Conservation (phyloP, 2,329 filamentous ascomycete genomes). For the Tympanopsis confertula region DNA sequence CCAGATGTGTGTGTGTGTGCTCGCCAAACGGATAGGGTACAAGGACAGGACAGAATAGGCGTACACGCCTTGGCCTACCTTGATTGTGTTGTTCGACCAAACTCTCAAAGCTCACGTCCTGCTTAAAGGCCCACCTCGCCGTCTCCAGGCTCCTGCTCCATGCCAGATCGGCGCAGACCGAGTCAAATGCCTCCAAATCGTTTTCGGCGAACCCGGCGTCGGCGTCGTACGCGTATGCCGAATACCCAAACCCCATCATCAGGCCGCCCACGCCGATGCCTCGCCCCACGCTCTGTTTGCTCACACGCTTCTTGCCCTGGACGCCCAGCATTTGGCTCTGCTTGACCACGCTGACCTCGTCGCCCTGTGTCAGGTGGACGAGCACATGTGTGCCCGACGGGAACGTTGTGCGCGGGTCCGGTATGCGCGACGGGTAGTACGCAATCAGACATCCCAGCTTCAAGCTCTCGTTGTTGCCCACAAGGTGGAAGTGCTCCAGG, state of each 20-base stretch:
- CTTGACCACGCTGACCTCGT: constrained; percentile 25
- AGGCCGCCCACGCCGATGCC: constrained; percentile 25
- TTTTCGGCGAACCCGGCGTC: constrained; percentile 61
- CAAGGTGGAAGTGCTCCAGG: constrained; percentile 29
- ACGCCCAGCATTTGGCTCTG: constrained; percentile 30
- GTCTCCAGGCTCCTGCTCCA: constrained; percentile 54
- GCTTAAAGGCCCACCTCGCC: constrained; percentile 51
- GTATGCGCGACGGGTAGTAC: constrained; percentile 30
- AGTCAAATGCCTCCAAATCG: constrained; percentile 57
- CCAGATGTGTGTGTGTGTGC: too few species aligned
- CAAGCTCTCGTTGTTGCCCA: constrained; percentile 30
- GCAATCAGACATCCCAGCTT: constrained; percentile 28
- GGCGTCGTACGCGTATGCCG: constrained; percentile 29
- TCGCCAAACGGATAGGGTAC: too few species aligned
- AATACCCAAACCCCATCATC: constrained; percentile 21
- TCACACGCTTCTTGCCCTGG: constrained; percentile 27
- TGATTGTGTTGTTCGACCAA: constrained; percentile 56
- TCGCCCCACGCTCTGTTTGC: constrained; percentile 17
- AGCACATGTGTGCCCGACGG: constrained; percentile 24
- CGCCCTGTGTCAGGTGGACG: constrained; percentile 24
- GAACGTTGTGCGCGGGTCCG: constrained; percentile 26
- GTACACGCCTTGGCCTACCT: too few species aligned
- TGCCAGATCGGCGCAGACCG: constrained; percentile 50
- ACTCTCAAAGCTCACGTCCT: constrained; percentile 48
- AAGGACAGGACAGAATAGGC: too few species aligned